A percentile compares a stretch with the other conserved stretches of the same genome.
These are phyloP conservation scores for Mycena crocata DNA, from an alignment of 768 basidiomycete genomes.

Conservation along the genomic window DNA sequence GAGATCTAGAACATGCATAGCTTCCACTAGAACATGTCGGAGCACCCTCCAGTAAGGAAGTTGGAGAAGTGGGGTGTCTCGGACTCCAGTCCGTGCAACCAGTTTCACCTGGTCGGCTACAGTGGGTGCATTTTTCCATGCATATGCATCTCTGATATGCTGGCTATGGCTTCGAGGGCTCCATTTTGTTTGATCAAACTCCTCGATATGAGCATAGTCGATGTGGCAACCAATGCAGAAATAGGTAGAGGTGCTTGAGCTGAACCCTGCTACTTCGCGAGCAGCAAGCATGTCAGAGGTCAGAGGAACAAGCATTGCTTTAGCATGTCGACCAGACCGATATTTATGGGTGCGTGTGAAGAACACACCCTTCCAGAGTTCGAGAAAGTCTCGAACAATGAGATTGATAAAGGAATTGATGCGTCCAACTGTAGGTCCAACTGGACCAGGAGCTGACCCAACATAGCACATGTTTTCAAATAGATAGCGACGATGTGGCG, in stretches of 20 bases:
- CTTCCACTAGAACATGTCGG: conserved; percentile 45
- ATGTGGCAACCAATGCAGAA: conserved; percentile 47
- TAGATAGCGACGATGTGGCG: conserved; percentile 33
- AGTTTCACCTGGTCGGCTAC: conserved; percentile 29
- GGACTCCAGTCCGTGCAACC: conserved; percentile 37
- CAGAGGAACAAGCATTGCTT: conserved; percentile 38
- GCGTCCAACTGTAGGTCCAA: conserved; percentile 44
- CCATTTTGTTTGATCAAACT: conserved; percentile 40
- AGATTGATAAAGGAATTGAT: conserved; percentile 50
- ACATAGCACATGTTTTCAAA: conserved; percentile 52
- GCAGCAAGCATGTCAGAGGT: conserved; percentile 47
- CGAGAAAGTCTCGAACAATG: conserved; percentile 48
- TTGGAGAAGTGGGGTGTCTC: conserved; percentile 45
- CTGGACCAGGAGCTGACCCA: conserved; percentile 51
- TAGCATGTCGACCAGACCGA: conserved; percentile 27
- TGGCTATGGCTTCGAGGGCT: conserved; percentile 22
- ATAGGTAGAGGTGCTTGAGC: conserved; percentile 26
- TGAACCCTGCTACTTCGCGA: conserved; percentile 42
- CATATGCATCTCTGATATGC: conserved; percentile 22
- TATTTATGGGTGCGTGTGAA: conserved; percentile 36
- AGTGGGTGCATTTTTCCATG: conserved; percentile 38
- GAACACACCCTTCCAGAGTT: conserved; percentile 46
- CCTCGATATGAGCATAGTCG: conserved; percentile 37
- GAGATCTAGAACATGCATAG: conserved; percentile 55
- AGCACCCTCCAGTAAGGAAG: conserved; percentile 55